Evolutionary conservation across 306 rosid genomes (phyloP), one percentile per base, ranked within the genome.

Genomic region (Trifolium repens): DNA sequence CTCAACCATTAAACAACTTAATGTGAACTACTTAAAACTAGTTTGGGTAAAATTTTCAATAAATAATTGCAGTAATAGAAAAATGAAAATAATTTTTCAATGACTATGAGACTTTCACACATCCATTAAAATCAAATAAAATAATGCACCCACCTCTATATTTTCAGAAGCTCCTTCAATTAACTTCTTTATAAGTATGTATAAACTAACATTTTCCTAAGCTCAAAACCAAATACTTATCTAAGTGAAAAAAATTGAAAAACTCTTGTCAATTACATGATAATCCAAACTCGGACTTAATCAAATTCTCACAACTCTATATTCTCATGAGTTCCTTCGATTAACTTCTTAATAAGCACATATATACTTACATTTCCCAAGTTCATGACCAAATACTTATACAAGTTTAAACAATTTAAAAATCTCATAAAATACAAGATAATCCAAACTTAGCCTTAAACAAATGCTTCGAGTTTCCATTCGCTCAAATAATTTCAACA

Each of bases 21-120:
- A n/a, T 55, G 34, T n/a, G 42, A 58, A 40, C 30, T 68, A 26
- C 42, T 68, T 44, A 68, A 34, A 66, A n/a, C 42, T 68, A 68
- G 54, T 43, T 68, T 46, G 58, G 59, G 49, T 26, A 46, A 68
- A 46, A 9, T 68, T 67, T 46, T 68, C 57, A 46, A 46, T n/a
- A 15, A 46, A 46, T 42, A 68, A 58, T 68, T 7, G 24, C 72
- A 46, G 9, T 26, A 68, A 8, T 3, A 46, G 12, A 26, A 68
- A 46, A 68, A 46, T 68, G 3, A 68, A 46, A 26, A 44, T 24
- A 44, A 24, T 6, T 9, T 44, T 67, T n/a, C 22, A 24, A 67
- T 24, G 40, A 5, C 72, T 24, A 24, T 7, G 72, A 67, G 72
- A 67, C 57, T 22, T 24, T 16, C 35, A 7, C 1, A 34, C 37